Base-by-base conservation (phyloP, 169 alveolate genomes). In the Eimeria tenella region DNA sequence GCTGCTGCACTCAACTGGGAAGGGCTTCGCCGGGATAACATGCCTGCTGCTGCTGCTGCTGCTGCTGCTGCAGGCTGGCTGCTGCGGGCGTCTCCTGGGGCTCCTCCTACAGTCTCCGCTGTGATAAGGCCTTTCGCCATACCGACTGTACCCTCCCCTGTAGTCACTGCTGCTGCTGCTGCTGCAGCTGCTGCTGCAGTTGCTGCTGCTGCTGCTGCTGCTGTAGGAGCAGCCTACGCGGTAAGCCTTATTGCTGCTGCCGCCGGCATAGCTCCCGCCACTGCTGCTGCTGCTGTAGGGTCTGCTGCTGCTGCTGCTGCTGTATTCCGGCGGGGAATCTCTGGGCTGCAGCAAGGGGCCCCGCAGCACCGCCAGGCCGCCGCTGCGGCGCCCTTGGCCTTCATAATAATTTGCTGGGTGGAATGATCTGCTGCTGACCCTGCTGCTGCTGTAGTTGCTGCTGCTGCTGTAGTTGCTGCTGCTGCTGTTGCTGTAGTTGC, bases 201-300 rank as follows among this genome's bases (percentile, higher is more conserved):
- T 21, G 83, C 58, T 31, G 56, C 83, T 31, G 58, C 83, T 73
- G 83, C n/a, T 3, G 83, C 83, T 73, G 83, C 83, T 73, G 83
- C 83, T 73, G 83, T 10, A 31, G 58, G 23, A n/a, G 83, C 83
- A 3, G 83, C 83, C 25, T 31, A 7, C 11, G 83, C 49, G 17
- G 58, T 25, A 9, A 21, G 13, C 9, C 21, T 52, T 65, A 13
- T 52, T 21, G 83, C 25, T 73, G 83, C 19, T 25, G 83, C 55
- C 8, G 83, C 58, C 8, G 58, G 19, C 49, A 52, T 52, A n/a
- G 58, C 55, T 73, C 55, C 49, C 8, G 83, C 19, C 2, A 21
- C 19, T 1, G 56, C 56, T 31, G 58, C 53, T 73, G 83, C n/a
- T 1, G 56, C 83, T 15, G 58, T 31, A 31, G 42, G 42, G 42